A percentile compares a stretch with the other conserved stretches of the same genome.
phyloP scores from a whole-genome alignment of 1,284 basidiomycete genomes.

The Marasmius tenuissimus region DNA sequence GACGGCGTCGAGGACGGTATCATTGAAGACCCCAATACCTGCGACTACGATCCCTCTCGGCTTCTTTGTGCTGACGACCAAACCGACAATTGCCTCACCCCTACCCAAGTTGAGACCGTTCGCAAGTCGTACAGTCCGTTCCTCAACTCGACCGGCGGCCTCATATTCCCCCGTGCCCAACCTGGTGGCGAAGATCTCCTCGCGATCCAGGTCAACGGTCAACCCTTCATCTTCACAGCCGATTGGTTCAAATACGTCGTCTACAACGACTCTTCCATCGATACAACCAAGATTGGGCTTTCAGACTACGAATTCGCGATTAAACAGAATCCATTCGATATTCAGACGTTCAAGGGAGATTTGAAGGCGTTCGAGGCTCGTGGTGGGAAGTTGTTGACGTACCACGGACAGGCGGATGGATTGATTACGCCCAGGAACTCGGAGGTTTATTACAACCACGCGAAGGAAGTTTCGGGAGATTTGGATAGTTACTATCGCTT shows the following conservation, averaged over 20 bases:
- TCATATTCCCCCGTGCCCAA: constrained; percentile 25
- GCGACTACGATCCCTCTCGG: constrained; percentile 30
- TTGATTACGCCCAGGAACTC: constrained; percentile 11
- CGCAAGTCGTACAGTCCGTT: constrained; percentile 29
- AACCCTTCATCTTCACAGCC: constrained; percentile 6
- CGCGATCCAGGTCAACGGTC: constrained; percentile 8
- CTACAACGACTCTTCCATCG: constrained; percentile 6
- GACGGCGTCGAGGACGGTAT: constrained; percentile 33
- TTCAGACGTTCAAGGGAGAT: constrained; percentile 19
- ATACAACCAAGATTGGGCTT: constrained; percentile 5
- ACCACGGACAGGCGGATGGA: constrained; percentile 20
- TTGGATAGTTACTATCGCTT: too few relatives aligned
- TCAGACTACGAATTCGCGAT: constrained; percentile 3
- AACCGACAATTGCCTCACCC: constrained; percentile 28
- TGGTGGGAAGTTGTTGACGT: constrained; percentile 20
- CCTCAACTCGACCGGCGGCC: constrained; percentile 27
- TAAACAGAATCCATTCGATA: constrained; percentile 14
- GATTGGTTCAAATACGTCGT: constrained; percentile 17
- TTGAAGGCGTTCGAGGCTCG: constrained; percentile 17
- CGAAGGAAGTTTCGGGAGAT: too few relatives aligned
- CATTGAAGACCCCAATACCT: constrained; percentile 31
- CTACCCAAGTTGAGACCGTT: constrained; percentile 30
- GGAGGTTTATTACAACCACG: too few relatives aligned
- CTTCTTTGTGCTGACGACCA: constrained; percentile 27
- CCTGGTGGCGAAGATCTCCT: constrained; percentile 12